Evolutionary conservation across 1,284 basidiomycete genomes (phyloP).

Genomic region (Schizophyllum amplum): DNA sequence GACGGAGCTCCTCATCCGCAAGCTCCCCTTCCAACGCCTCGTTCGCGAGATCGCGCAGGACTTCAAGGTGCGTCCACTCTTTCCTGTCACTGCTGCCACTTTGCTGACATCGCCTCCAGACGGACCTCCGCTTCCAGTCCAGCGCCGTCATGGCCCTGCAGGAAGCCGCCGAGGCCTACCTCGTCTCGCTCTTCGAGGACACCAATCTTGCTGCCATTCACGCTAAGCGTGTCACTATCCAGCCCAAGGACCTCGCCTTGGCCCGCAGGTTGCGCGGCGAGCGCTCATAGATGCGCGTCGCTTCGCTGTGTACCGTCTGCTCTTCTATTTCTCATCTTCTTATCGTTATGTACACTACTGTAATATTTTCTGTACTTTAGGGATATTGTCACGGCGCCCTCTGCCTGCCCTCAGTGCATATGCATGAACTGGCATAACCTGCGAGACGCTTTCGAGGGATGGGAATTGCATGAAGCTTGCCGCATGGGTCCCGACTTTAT

Average conservation of each 20-base stretch:
- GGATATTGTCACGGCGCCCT: neutral
- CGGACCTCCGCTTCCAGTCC: conserved; percentile 89
- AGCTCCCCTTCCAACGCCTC: conserved; percentile 88
- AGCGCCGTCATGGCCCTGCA: conserved; percentile 87
- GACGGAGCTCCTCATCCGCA: conserved; percentile 87
- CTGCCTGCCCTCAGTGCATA: neutral
- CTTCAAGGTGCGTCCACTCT: conserved; percentile 64
- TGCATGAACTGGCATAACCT: neutral
- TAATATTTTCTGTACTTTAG: neutral
- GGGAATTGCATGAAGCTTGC: too few species aligned
- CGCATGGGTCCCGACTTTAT: too few species aligned
- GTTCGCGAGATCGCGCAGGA: conserved; percentile 91
- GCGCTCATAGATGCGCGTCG: conserved; percentile 40
- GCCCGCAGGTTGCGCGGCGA: conserved; percentile 75
- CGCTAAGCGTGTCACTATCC: conserved; percentile 82
- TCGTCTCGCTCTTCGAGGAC: conserved; percentile 82
- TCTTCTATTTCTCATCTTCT: conserved; percentile 5
- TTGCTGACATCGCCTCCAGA: conserved; percentile 29
- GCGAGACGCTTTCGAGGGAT: too few species aligned
- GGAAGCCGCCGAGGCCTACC: conserved; percentile 88
- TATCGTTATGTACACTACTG: neutral
- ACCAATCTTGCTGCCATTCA: conserved; percentile 81
- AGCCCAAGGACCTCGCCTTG: conserved; percentile 72
- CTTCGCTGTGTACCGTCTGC: conserved; percentile 12
- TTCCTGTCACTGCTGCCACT: conserved; percentile 6